A percentile compares a stretch with the other conserved stretches of the same genome.
Conservation (phyloP, 768 basidiomycete genomes). For the Rhodotorula kratochvilovae region DNA sequence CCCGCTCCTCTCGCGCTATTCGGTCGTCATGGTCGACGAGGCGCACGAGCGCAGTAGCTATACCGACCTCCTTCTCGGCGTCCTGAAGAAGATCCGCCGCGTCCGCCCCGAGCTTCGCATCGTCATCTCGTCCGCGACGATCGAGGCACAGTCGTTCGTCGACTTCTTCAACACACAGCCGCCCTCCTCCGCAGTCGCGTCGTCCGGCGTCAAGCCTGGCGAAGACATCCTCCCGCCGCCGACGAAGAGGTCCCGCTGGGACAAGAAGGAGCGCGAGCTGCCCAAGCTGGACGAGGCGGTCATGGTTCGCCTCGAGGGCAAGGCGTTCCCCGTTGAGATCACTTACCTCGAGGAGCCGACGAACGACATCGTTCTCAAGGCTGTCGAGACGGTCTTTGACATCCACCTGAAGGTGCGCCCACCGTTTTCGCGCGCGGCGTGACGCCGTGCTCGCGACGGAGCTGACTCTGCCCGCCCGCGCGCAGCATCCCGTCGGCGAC, state of each 20-base stretch:
- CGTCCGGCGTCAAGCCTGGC: slow-evolving; percentile 3
- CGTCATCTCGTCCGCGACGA: slow-evolving; percentile 91
- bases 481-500: slow-evolving; percentile 76
- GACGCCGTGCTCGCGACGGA: neutral
- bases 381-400: slow-evolving; percentile 72
- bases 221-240: slow-evolving; percentile 14
- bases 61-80: slow-evolving; percentile 83
- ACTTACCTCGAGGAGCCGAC: slow-evolving; percentile 75
- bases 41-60: slow-evolving; percentile 95
- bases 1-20: slow-evolving; percentile 84
- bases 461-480: slow-evolving; percentile 4
- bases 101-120: slow-evolving; percentile 85
- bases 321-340: slow-evolving; percentile 91
- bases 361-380: slow-evolving; percentile 73
- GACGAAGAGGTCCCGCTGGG: slow-evolving; percentile 20
- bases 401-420: slow-evolving; percentile 66
- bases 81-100: slow-evolving; percentile 88
- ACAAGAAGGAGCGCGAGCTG: slow-evolving; percentile 27
- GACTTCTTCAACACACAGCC: slow-evolving; percentile 73
- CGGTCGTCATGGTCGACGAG: slow-evolving; percentile 98
- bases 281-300: slow-evolving; percentile 58
- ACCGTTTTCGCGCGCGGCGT: too few species aligned
- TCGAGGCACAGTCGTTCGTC: slow-evolving; percentile 82
- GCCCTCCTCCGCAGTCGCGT: slow-evolving; percentile 45
- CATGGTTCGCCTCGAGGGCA: slow-evolving; percentile 84